phyloP scores from a whole-genome alignment of 75 land plant genomes.

The Sequoiadendron giganteum region DNA sequence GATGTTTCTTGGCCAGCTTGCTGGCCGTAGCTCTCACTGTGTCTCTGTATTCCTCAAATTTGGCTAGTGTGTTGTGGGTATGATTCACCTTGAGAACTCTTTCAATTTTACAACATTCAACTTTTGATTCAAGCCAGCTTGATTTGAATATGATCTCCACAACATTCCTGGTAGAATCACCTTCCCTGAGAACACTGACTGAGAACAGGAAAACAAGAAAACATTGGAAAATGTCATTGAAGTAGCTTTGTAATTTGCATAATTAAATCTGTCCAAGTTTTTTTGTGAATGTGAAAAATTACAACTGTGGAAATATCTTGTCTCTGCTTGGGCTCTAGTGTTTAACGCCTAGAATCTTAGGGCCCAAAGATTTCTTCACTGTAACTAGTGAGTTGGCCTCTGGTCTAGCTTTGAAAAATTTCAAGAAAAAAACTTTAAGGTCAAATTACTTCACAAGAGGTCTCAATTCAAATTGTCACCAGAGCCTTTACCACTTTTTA shows the following conservation, averaged over 20 bases:
- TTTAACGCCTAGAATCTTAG: too few relatives aligned
- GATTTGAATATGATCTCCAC: constrained; percentile 85
- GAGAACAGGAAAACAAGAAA: not conserved
- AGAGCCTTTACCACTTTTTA: too few relatives aligned
- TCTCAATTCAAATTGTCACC: too few relatives aligned
- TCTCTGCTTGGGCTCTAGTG: too few relatives aligned
- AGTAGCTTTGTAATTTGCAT: not conserved
- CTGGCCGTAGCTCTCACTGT: constrained; percentile 42
- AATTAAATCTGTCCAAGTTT: not conserved
- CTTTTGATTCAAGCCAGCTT: constrained; percentile 57
- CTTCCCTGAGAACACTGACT: constrained; percentile 64
- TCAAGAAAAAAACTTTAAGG: too few relatives aligned
- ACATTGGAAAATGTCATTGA: not conserved
- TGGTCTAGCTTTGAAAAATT: too few relatives aligned
- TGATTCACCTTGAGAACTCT: constrained; percentile 57
- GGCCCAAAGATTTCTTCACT: not conserved
- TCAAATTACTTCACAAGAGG: too few relatives aligned
- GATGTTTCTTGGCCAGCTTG: constrained; percentile 24
- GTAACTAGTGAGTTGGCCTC: not conserved
- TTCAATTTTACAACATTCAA: constrained; percentile 34
- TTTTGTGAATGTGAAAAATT: too few relatives aligned
- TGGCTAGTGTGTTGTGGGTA: constrained; percentile 36
- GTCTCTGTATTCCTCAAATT: constrained; percentile 83
- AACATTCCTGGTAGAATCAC: constrained; percentile 67
- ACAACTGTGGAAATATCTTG: too few relatives aligned